phyloP scores from a whole-genome alignment of 306 rosid genomes.

The Echinosophora koreensis region DNA sequence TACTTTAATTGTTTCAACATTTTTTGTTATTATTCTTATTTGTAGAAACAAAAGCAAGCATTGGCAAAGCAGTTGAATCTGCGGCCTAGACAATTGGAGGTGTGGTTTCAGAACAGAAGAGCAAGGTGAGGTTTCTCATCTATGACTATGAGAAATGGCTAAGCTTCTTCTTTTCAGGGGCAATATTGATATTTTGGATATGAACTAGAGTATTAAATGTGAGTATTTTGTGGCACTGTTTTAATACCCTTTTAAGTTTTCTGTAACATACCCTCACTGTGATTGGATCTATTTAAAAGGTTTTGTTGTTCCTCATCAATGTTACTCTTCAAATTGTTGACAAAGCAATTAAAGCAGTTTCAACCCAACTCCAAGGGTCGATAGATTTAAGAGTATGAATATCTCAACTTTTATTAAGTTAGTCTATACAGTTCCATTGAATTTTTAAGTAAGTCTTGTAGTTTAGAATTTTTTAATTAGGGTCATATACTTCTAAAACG shows the following conservation, averaged over 20 bases:
- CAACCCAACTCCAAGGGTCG: slow-evolving; percentile 20
- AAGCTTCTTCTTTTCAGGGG: slow-evolving; percentile 26
- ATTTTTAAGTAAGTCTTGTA: no score
- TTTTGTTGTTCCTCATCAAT: slow-evolving; percentile 28
- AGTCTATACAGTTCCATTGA: no score
- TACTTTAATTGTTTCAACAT: neutral
- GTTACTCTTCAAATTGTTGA: slow-evolving; percentile 34
- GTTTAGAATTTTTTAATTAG: no score
- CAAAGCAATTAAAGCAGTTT: slow-evolving; percentile 32
- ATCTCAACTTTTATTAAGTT: slow-evolving; percentile 6
- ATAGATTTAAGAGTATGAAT: slow-evolving; percentile 32
- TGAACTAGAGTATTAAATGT: neutral
- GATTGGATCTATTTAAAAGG: slow-evolving; percentile 35
- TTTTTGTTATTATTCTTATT: neutral
- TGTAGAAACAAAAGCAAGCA: slow-evolving; percentile 90
- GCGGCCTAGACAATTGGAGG: slow-evolving; percentile 93
- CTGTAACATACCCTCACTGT: slow-evolving; percentile 10
- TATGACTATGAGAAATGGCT: neutral
- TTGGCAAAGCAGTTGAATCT: slow-evolving; percentile 86
- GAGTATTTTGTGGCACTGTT: slow-evolving; percentile 30
- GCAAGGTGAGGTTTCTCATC: slow-evolving; percentile 72
- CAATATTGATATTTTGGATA: slow-evolving; percentile 22
- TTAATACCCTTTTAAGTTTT: neutral
- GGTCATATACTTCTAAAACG: no score
- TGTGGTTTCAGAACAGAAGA: slow-evolving; percentile 97